These are phyloP conservation scores for Sodiomyces alkalinus DNA, from an alignment of 2,329 filamentous ascomycete species.

Conservation along the genomic window DNA sequence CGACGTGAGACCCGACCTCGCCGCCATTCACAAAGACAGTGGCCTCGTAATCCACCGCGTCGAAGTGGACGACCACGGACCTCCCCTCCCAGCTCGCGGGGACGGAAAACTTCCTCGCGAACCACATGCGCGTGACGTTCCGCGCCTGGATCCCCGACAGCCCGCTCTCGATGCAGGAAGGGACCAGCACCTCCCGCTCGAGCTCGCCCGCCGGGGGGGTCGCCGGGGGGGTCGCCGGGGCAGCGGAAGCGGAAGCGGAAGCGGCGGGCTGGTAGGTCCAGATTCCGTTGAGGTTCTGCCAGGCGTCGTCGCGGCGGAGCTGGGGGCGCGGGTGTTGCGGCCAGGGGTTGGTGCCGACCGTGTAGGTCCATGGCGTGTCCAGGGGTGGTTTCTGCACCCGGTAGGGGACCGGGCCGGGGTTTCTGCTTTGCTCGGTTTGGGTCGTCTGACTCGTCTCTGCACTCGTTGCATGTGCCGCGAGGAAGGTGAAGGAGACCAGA, in stretches of 20 bases:
- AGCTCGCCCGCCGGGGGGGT: constrained; percentile 14
- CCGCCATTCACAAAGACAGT: constrained; percentile 43
- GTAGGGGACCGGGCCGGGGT: constrained; percentile 18
- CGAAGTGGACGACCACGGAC: constrained; percentile 37
- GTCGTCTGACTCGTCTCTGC: too few species aligned
- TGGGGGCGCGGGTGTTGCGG: constrained; percentile 42
- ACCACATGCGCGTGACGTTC: constrained; percentile 29
- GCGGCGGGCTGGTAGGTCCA: constrained; percentile 35
- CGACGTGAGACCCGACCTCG: constrained; percentile 34
- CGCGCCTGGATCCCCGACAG: constrained; percentile 31
- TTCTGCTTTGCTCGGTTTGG: too few species aligned
- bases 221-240: too few species aligned
- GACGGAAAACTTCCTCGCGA: constrained; percentile 33
- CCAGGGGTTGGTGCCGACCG: constrained; percentile 38
- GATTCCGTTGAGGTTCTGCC: constrained; percentile 42
- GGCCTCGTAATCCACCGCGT: constrained; percentile 42
- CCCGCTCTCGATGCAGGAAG: constrained; percentile 27
- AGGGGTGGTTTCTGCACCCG: constrained; percentile 23
- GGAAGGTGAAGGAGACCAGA: too few species aligned
- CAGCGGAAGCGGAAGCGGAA: too few species aligned
- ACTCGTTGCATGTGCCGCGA: too few species aligned
- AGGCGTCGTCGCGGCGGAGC: constrained; percentile 33
- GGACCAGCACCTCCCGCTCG: constrained; percentile 24
- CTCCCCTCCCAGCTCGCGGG: constrained; percentile 28
- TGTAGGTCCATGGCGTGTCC: constrained; percentile 35